Evolutionary conservation across 495 filamentous ascomycete genomes (phyloP).

Genomic region (Terfezia boudieri): DNA sequence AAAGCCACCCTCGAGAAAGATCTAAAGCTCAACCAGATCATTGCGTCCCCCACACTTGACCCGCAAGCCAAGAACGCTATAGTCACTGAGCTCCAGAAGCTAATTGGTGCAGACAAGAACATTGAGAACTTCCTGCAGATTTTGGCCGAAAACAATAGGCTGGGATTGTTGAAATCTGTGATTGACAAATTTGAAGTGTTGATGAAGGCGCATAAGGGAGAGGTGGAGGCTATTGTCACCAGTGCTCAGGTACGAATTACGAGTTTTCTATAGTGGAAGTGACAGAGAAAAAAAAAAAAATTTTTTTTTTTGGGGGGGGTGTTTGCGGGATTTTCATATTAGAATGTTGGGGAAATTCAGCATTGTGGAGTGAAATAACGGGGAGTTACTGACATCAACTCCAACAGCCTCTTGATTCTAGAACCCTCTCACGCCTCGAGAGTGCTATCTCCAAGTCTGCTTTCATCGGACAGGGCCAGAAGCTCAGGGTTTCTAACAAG

Average conservation of each 20-base stretch:
- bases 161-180: slow-evolving; percentile 58
- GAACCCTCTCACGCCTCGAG: slow-evolving; percentile 65
- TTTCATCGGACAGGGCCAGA: slow-evolving; percentile 80
- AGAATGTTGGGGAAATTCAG: background rate
- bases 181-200: slow-evolving; percentile 68
- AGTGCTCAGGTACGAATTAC: slow-evolving; percentile 52
- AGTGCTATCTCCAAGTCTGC: slow-evolving; percentile 67
- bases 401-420: slow-evolving; percentile 64
- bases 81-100: slow-evolving; percentile 61
- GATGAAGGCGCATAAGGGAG: slow-evolving; percentile 72
- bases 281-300: no score
- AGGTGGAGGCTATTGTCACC: slow-evolving; percentile 79
- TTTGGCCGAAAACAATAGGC: slow-evolving; percentile 86
- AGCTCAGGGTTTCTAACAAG: slow-evolving; percentile 86
- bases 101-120: slow-evolving; percentile 48
- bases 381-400: background rate
- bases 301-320: background rate
- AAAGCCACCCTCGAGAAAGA: slow-evolving; percentile 53
- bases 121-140: slow-evolving; percentile 83
- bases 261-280: background rate
- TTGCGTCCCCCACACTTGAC: slow-evolving; percentile 58
- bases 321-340: background rate
- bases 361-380: no score
- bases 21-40: slow-evolving; percentile 48
- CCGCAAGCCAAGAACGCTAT: slow-evolving; percentile 60